phyloP scores from a whole-genome alignment of 1,284 basidiomycete genomes.

The Peniophora sp. region DNA sequence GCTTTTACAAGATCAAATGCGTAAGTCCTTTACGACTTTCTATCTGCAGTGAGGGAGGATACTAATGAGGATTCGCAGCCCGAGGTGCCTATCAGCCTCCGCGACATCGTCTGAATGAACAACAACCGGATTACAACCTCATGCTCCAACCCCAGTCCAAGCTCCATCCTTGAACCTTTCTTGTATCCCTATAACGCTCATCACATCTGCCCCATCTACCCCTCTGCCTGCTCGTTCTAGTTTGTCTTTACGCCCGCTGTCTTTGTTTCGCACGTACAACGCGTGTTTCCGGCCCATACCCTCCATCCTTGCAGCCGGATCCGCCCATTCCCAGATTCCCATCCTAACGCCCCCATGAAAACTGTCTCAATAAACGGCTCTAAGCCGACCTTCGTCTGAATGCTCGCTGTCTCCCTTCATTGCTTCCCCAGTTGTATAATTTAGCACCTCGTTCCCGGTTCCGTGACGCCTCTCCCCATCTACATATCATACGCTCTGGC shows the following conservation, averaged over 20 bases:
- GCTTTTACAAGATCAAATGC: slow-evolving; percentile 95
- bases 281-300: too few relatives aligned
- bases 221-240: not conserved
- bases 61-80: slow-evolving; percentile 60
- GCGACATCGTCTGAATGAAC: slow-evolving; percentile 66
- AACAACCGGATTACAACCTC: not conserved
- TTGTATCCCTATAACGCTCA: slow-evolving; percentile 67
- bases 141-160: not conserved
- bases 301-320: too few relatives aligned
- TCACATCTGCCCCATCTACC: not conserved
- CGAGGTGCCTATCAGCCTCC: slow-evolving; percentile 81
- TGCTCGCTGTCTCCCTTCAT: not conserved
- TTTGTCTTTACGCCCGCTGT: too few relatives aligned
- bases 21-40: slow-evolving; percentile 56
- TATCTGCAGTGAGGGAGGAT: too few relatives aligned
- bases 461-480: too few relatives aligned
- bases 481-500: too few relatives aligned
- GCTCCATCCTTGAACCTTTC: slow-evolving; percentile 25
- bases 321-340: too few relatives aligned
- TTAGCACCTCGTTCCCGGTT: too few relatives aligned
- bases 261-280: too few relatives aligned
- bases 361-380: not conserved
- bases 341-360: too few relatives aligned
- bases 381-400: slow-evolving; percentile 3
- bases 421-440: slow-evolving; percentile 7